Percentiles rank a stretch among this genome's conserved stretches.
phyloP scores from a whole-genome alignment of 129 eudicot genomes.

The Escallonia herrerae region DNA sequence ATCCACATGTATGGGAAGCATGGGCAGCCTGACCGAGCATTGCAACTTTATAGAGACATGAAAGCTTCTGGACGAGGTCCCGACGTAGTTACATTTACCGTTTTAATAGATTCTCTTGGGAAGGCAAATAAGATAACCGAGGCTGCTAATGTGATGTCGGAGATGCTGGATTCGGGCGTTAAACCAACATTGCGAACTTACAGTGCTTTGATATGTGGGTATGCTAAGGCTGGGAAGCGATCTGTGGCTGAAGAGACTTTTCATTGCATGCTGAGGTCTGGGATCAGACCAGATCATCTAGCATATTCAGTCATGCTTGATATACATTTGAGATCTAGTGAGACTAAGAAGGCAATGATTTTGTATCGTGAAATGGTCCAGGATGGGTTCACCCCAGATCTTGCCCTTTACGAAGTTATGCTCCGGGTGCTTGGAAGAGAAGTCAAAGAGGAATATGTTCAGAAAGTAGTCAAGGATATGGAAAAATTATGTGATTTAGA shows the following conservation, averaged over 20 bases:
- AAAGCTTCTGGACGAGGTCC: slow-evolving; percentile 69
- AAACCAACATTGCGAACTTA: slow-evolving; percentile 81
- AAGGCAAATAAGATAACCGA: slow-evolving; percentile 73
- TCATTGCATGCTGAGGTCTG: slow-evolving; percentile 66
- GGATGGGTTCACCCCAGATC: slow-evolving; percentile 68
- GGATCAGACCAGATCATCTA: slow-evolving; percentile 77
- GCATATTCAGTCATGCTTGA: slow-evolving; percentile 88
- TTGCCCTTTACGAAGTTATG: slow-evolving; percentile 48
- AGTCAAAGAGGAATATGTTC: slow-evolving; percentile 36
- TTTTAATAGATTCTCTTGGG: slow-evolving; percentile 80
- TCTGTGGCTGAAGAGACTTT: slow-evolving; percentile 70
- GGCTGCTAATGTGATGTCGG: slow-evolving; percentile 90
- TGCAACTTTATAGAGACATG: slow-evolving; percentile 69
- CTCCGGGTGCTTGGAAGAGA: slow-evolving; percentile 49
- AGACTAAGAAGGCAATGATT: slow-evolving; percentile 43
- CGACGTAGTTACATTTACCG: slow-evolving; percentile 88
- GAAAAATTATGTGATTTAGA: slow-evolving; percentile 40
- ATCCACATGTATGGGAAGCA: slow-evolving; percentile 87
- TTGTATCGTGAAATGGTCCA: slow-evolving; percentile 64
- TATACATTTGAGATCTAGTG: slow-evolving; percentile 50
- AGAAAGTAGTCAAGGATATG: slow-evolving; percentile 49
- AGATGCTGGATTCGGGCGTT: slow-evolving; percentile 75
- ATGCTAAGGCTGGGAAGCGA: slow-evolving; percentile 75
- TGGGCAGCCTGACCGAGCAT: slow-evolving; percentile 66
- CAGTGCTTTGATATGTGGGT: slow-evolving; percentile 96